Percentiles rank a stretch among this genome's conserved stretches.
Conservation (phyloP, 202 grass and related monocot genomes). For the Carex sylvatica region DNA sequence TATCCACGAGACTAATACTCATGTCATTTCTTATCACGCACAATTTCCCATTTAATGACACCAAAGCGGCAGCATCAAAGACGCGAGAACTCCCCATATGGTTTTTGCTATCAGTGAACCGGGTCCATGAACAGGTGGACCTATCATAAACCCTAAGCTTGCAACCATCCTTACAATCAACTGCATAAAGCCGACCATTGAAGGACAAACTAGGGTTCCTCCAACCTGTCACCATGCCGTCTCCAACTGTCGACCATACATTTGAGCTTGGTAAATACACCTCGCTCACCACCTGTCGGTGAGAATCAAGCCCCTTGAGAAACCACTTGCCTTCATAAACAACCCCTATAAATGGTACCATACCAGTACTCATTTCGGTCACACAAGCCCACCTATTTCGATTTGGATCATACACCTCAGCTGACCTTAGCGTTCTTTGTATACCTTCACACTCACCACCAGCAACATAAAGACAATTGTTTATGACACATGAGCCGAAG, state of each 20-base stretch:
- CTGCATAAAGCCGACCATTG: conserved; percentile 62
- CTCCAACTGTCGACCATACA: conserved; percentile 46
- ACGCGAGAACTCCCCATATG: conserved; percentile 57
- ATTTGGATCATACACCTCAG: conserved; percentile 75
- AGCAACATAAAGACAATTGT: conserved; percentile 77
- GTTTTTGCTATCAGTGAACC: conserved; percentile 67
- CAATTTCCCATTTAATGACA: conserved; percentile 68
- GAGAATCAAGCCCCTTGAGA: conserved; percentile 62
- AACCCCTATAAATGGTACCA: conserved; percentile 81
- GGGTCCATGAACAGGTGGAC: conserved; percentile 51
- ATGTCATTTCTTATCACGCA: conserved; percentile 70
- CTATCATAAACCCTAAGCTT: conserved; percentile 69
- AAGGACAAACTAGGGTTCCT: conserved; percentile 64
- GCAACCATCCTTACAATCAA: conserved; percentile 74
- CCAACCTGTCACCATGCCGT: conserved; percentile 74
- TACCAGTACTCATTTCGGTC: conserved; percentile 74
- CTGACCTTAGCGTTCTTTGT: conserved; percentile 65
- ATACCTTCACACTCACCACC: conserved; percentile 82
- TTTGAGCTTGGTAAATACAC: conserved; percentile 50
- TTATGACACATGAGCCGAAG: conserved; percentile 76
- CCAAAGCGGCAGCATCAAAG: conserved; percentile 76
- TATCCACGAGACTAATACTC: conserved; percentile 65
- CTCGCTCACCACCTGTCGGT: conserved; percentile 66
- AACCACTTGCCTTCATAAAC: conserved; percentile 76
- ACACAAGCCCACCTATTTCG: conserved; percentile 63